Percentiles rank a stretch among this genome's conserved stretches.
These are phyloP conservation scores for Punica granatum DNA, from an alignment of 345 rosid species.

Conservation along the genomic window DNA sequence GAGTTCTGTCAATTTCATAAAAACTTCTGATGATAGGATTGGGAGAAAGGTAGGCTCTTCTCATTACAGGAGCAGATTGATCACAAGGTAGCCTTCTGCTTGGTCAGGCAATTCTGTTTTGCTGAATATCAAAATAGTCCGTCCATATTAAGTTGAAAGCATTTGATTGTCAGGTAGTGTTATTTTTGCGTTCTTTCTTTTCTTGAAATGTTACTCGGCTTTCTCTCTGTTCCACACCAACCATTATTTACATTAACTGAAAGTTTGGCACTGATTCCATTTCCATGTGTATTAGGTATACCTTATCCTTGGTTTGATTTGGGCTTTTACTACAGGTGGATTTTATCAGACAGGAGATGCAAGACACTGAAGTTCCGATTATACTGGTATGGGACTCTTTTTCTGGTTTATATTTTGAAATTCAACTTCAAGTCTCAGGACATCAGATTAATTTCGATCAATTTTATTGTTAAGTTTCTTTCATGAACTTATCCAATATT, in stretches of 20 bases:
- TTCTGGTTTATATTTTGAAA: background rate
- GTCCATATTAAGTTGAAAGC: background rate
- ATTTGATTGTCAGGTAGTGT: background rate
- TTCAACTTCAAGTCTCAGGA: background rate
- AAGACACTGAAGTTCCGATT: constrained; percentile 46
- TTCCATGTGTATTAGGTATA: background rate
- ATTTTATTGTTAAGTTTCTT: background rate
- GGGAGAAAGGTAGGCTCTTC: constrained; percentile 61
- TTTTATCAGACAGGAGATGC: constrained; percentile 55
- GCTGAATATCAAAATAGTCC: background rate
- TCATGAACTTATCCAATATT: background rate
- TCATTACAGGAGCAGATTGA: constrained; percentile 74
- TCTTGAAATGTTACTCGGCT: background rate
- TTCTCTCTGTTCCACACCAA: background rate
- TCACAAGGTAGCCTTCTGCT: constrained; percentile 53
- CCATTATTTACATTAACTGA: background rate
- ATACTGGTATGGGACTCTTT: constrained; percentile 40
- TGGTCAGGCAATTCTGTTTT: background rate
- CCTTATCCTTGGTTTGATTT: constrained; percentile 9
- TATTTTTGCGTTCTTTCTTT: background rate
- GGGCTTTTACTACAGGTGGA: constrained; percentile 36
- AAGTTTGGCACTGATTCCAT: constrained; percentile 6
- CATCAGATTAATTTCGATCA: background rate
- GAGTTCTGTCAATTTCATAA: background rate
- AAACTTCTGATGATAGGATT: constrained; percentile 32